phyloP scores from a whole-genome alignment of 192 early-diverging fungal species.

The Umbelopsis isabellina region DNA sequence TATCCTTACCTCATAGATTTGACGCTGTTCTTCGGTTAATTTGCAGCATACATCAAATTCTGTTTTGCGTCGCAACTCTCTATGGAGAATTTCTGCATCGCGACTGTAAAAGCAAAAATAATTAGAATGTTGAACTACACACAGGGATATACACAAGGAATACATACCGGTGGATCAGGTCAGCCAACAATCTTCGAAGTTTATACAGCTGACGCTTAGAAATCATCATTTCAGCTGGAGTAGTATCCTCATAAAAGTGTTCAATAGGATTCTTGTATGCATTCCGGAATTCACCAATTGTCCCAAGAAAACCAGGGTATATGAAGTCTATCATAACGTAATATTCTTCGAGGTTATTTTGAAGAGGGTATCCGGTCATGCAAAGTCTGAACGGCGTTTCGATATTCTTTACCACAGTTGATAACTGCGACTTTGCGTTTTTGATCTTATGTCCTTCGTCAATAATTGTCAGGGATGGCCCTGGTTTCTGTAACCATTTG shows the following conservation, averaged over 20 bases:
- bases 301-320: slow-evolving; percentile 63
- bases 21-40: slow-evolving; percentile 58
- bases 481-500: slow-evolving; percentile 56
- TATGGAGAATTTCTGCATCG: slow-evolving; percentile 51
- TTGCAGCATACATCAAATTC: slow-evolving; percentile 74
- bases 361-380: slow-evolving; percentile 84
- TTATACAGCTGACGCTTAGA: slow-evolving; percentile 51
- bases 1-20: slow-evolving; percentile 54
- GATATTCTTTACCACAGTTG: slow-evolving; percentile 38
- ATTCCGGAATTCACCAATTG: slow-evolving; percentile 54
- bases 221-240: slow-evolving; percentile 8
- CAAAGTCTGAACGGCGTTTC: slow-evolving; percentile 65
- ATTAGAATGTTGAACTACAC: neutral
- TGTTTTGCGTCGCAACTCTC: slow-evolving; percentile 67
- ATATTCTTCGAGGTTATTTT: slow-evolving; percentile 83
- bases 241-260: slow-evolving; percentile 58
- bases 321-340: slow-evolving; percentile 83
- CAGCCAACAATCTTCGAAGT: slow-evolving; percentile 65
- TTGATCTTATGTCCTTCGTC: slow-evolving; percentile 89
- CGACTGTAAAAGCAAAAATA: slow-evolving; percentile 36
- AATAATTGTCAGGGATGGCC: slow-evolving; percentile 71
- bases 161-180: slow-evolving; percentile 58
- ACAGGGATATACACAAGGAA: neutral
- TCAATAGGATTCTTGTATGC: slow-evolving; percentile 66
- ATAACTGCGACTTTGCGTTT: slow-evolving; percentile 34